Base-by-base conservation (phyloP, 352 stramenopile species). In the Globisporangium radiosum region DNA sequence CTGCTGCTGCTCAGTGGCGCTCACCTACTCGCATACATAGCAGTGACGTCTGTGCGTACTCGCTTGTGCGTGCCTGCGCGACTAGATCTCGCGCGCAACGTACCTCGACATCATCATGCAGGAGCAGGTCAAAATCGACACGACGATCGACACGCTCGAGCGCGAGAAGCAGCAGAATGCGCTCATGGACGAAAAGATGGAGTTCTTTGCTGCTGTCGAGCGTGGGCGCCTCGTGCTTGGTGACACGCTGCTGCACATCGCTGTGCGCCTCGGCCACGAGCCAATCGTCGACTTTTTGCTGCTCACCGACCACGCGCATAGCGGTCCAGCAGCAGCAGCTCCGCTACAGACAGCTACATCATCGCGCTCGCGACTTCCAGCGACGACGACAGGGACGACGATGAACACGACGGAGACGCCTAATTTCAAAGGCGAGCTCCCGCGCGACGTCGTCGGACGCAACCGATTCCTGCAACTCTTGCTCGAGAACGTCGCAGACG, bases 81-180 rank as follows among this genome's bases (percentile, higher is more conserved):
- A 33, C 25, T 44, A 83, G 76, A 79, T 91, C 54, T 93, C 83
- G 9, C 68, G 83, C 2, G 81, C 83, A 13, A 88, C 76, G 37
- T 93, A 90, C 57, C 65, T 93, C 42, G 83, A 91, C 60, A 75
- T 93, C 25, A 82, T 75, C 70, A 75, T 81, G 54, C 73, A 82
- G 4, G 81, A 87, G 48, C 65, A 90, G 52, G 73, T 65, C 17
- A 54, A 71, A 11, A 61, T 93, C 40, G 72, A 88, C 53, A 63
- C 69, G 17, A 59, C 90, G 33, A 78, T 73, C 3, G 83, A 93
- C 57, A 88, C 81, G 7, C 56, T 77, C 6, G 70, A 88, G 56
- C 74, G 74, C 47, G 81, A 90, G 47, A 57, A 70, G 33, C 65
- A 60, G 42, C 57, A 65, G 10, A 71, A 78, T 17, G 68, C 69